Evolutionary conservation across 2,329 filamentous ascomycete species (phyloP).

Genomic region (Fusarium nelsonii): DNA sequence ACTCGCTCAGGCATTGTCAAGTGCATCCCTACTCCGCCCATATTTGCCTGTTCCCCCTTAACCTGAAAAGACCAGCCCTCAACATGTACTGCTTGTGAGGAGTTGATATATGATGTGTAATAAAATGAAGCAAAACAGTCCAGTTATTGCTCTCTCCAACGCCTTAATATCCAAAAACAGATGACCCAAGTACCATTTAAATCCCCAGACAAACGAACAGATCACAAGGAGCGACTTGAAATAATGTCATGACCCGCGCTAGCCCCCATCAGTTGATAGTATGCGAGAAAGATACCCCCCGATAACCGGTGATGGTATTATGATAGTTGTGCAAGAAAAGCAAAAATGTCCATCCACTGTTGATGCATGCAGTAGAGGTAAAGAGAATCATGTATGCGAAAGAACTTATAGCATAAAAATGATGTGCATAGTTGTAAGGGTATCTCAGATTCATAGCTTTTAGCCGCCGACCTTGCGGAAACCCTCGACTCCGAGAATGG

Average conservation of each 20-base stretch:
- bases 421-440: constrained; percentile 4
- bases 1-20: constrained; percentile 19
- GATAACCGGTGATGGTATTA: constrained; percentile 29
- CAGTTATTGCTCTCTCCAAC: constrained; percentile 38
- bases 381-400: constrained; percentile 20
- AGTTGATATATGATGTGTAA: constrained; percentile 23
- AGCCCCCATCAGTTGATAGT: constrained; percentile 7
- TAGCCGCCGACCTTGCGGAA: constrained; percentile 55
- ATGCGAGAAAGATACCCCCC: constrained; percentile 29
- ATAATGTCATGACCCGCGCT: constrained; percentile 23
- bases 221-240: constrained; percentile 28
- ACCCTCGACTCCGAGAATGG: constrained; percentile 57
- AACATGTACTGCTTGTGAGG: constrained; percentile 12
- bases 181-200: constrained; percentile 29
- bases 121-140: constrained; percentile 24
- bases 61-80: constrained; percentile 12
- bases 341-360: constrained; percentile 30
- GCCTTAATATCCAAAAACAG: constrained; percentile 34
- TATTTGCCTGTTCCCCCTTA: constrained; percentile 10
- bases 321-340: constrained; percentile 35
- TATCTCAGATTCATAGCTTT: constrained; percentile 11
- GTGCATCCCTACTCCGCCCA: constrained; percentile 28
- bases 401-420: constrained; percentile 12
- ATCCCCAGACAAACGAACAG: constrained; percentile 34
- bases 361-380: constrained; percentile 10